Evolutionary conservation across 805 yeast species (phyloP), one percentile per base, ranked within the genome.

Genomic region (Yamadazyma takamatsuzukensis): DNA sequence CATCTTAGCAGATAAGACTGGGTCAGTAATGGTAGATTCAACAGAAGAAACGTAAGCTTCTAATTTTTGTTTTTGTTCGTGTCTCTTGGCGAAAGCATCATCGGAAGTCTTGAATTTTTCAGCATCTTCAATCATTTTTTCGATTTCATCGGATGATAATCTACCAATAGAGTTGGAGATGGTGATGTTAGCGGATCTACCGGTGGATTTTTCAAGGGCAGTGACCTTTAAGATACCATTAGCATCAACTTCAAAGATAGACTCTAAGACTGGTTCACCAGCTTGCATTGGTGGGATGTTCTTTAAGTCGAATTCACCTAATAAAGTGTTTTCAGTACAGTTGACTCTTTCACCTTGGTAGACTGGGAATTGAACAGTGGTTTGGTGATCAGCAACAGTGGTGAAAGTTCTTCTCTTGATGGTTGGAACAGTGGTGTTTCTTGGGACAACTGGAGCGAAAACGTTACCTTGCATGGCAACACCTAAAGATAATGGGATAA

Each of bases 61-160:
- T 68, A 90, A 83, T 78, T 88, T 89, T 78, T 90, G 97, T 78
- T 89, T 90, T 65, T 95, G 93, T 80, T 93, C 97, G 77, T 90
- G 97, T 69, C 83, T 83, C 89, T 89, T 90, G 73, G 97, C 94
- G 84, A 90, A 93, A 59, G 95, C 96, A 66, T 90, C 97, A 72
- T 90, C 98, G 57, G 95, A 85, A 62, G 90, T 77, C 87, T 90
- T 90, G 95, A 88, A 66, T 53, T 66, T 66, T 56, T 66, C 72
- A 49, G 72, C 72, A 51, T 66, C 72, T 43, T 52, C 48, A 49
- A 66, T 65, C 72, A 66, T 66, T 61, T 65, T 60, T 59, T 66
- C 72, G 49, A 66, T 66, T 58, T 66, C 72, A 40, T 65, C 72
- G 46, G 70, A 57, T 23, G 72, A 66, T 56, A 66, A 64, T 62